These are phyloP conservation scores for Rhynchosporium graminicola DNA, from an alignment of 2,329 filamentous ascomycete species.

Conservation along the genomic window DNA sequence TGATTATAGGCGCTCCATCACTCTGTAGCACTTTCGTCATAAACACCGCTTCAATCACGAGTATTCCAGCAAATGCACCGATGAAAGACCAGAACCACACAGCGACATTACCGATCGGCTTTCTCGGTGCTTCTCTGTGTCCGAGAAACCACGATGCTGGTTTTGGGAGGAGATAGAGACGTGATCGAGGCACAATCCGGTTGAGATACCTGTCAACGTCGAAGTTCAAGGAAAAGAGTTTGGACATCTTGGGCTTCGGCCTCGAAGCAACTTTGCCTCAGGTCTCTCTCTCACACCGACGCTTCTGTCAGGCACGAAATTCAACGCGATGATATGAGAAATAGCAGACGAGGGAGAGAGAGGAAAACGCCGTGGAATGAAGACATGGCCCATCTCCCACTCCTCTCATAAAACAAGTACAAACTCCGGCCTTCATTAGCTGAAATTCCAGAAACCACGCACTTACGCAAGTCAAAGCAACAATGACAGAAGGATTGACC, in stretches of 20 bases:
- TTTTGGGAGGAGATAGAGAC: slow-evolving; percentile 63
- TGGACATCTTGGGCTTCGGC: not conserved
- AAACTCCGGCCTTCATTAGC: not conserved
- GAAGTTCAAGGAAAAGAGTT: slow-evolving; percentile 45
- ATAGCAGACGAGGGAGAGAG: not conserved
- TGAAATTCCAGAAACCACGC: not conserved
- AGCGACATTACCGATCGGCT: slow-evolving; percentile 56
- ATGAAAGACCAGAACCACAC: slow-evolving; percentile 64
- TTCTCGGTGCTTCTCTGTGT: slow-evolving; percentile 48
- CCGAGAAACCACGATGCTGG: slow-evolving; percentile 70
- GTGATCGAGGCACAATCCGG: slow-evolving; percentile 65
- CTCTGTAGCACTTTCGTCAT: slow-evolving; percentile 53
- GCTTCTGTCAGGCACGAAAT: too few relatives aligned
- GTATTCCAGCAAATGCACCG: slow-evolving; percentile 62
- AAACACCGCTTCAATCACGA: slow-evolving; percentile 59
- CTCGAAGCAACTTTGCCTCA: not conserved
- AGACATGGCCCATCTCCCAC: not conserved
- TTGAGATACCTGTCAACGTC: slow-evolving; percentile 79
- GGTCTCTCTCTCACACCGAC: not conserved
- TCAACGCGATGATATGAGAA: too few relatives aligned
- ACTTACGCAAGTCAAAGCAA: slow-evolving; percentile 5
- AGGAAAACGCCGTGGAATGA: not conserved
- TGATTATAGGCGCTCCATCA: slow-evolving; percentile 58
- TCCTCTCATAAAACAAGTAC: not conserved
- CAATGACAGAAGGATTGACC: slow-evolving; percentile 30